Conservation (phyloP, 1,284 basidiomycete species). For the Ceratobasidium theobromae region DNA sequence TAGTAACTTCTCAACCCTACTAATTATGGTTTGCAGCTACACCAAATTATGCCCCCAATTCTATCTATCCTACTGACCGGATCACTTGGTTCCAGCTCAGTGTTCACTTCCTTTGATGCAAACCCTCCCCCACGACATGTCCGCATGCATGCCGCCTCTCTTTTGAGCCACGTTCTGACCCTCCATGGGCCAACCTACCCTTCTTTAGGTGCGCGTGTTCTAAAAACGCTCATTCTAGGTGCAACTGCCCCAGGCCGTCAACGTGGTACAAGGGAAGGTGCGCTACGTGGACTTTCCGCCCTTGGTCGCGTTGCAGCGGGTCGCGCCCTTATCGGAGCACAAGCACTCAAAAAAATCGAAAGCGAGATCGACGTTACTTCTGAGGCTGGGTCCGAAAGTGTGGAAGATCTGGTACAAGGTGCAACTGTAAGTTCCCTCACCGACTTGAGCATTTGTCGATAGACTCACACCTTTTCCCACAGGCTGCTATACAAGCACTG, state of each 20-base stretch:
- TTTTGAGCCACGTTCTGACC: conserved; percentile 76
- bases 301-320: conserved; percentile 22
- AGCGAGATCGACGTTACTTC: neutral
- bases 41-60: conserved; percentile 92
- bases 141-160: conserved; percentile 75
- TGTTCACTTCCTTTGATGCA: conserved; percentile 45
- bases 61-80: conserved; percentile 90
- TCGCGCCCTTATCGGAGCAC: conserved; percentile 16
- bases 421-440: neutral
- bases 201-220: conserved; percentile 81
- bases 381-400: conserved; percentile 7
- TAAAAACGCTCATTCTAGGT: conserved; percentile 89
- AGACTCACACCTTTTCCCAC: neutral
- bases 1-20: conserved; percentile 9
- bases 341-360: conserved; percentile 20
- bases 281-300: conserved; percentile 68
- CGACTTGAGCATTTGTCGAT: neutral
- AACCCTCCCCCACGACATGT: conserved; percentile 59
- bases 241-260: conserved; percentile 63
- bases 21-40: conserved; percentile 59
- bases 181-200: conserved; percentile 83
- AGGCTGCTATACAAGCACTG: conserved; percentile 63
- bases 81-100: conserved; percentile 53
- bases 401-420: conserved; percentile 21
- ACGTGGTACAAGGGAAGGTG: conserved; percentile 78